Evolutionary conservation across 306 rosid species (phyloP).

Genomic region (Cucurbita argyrosperma): DNA sequence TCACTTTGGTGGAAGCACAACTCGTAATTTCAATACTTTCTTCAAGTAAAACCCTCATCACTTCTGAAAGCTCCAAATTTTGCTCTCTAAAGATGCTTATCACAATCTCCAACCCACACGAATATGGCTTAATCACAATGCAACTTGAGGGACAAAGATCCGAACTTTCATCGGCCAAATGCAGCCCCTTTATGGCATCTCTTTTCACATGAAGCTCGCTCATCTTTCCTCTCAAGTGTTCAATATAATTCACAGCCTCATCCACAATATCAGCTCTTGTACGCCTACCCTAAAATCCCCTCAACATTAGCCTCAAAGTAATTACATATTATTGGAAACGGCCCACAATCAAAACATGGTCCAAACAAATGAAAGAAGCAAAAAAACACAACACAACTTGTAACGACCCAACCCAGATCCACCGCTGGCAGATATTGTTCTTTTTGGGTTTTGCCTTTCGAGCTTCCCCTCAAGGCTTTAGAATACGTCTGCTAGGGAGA

Average conservation of each 20-base stretch:
- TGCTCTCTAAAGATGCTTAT: conserved; percentile 1
- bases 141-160: neutral
- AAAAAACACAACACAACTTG: too few species aligned
- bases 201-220: conserved; percentile 23
- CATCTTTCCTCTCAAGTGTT: conserved; percentile 27
- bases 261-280: conserved; percentile 43
- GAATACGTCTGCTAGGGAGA: too few species aligned
- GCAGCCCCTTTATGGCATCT: conserved; percentile 23
- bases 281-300: conserved; percentile 54
- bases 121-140: conserved; percentile 8
- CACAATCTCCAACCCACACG: conserved; percentile 17
- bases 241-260: conserved; percentile 51
- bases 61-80: conserved; percentile 12
- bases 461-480: too few species aligned
- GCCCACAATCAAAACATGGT: too few species aligned
- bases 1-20: conserved; percentile 16
- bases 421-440: too few species aligned
- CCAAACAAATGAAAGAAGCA: too few species aligned
- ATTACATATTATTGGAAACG: neutral
- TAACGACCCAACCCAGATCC: too few species aligned
- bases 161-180: neutral
- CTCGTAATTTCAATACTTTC: conserved; percentile 14
- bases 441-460: too few species aligned
- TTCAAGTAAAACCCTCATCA: conserved; percentile 14
- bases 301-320: neutral